phyloP scores from a whole-genome alignment of 2,329 filamentous ascomycete species.

The Fusarium sp. region DNA sequence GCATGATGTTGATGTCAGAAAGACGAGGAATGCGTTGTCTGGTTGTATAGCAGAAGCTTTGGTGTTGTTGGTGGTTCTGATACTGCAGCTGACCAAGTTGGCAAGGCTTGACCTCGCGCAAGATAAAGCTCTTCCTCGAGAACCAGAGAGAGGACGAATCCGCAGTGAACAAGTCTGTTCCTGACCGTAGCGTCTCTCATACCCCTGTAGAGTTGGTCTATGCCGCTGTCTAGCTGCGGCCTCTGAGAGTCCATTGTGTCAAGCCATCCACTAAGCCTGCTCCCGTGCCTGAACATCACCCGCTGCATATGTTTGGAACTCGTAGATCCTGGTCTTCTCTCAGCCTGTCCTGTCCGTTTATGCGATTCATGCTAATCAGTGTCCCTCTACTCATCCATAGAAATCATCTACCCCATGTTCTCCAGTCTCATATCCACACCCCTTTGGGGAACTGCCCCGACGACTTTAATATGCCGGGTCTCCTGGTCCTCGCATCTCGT shows the following conservation, averaged over 20 bases:
- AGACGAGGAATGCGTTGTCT: background rate
- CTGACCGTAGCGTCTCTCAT: constrained; percentile 2
- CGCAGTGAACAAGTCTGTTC: background rate
- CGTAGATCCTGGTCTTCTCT: background rate
- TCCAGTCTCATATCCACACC: constrained; percentile 1
- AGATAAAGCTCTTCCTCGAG: background rate
- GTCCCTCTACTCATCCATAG: background rate
- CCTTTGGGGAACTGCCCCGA: constrained; percentile 26
- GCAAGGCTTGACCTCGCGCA: background rate
- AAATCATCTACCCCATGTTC: constrained; percentile 22
- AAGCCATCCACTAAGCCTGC: constrained; percentile 9
- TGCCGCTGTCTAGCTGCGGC: constrained; percentile 9
- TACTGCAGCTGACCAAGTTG: background rate
- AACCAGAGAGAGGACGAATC: constrained; percentile 3
- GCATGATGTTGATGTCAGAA: background rate
- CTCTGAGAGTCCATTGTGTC: background rate
- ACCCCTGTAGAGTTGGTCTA: background rate
- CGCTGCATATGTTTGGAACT: background rate
- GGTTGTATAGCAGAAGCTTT: background rate
- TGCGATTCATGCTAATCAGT: constrained; percentile 2
- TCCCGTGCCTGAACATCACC: constrained; percentile 31
- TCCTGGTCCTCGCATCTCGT: constrained; percentile 28
- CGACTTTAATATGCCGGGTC: constrained; percentile 7
- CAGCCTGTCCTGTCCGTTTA: constrained; percentile 3
- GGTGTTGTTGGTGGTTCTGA: background rate